Evolutionary conservation across 2,329 filamentous ascomycete genomes (phyloP), one percentile per base, ranked within the genome.

Genomic region (Botrytis hyacinthi): DNA sequence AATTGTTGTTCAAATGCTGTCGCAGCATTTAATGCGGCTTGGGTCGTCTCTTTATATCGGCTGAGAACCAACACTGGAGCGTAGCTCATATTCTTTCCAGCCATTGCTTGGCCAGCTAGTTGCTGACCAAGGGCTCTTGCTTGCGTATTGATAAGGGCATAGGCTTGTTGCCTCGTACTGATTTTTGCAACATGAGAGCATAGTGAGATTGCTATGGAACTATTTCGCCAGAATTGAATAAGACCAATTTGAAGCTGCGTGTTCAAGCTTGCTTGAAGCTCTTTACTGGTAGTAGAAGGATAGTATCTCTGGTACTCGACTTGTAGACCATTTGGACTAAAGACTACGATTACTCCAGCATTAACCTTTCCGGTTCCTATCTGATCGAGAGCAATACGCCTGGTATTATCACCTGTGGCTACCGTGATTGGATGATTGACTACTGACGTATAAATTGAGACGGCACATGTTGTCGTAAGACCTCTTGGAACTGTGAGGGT

Each of bases 231-330:
- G 26, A 68, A 68, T 29, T 68, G 65, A 29, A 68, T 29, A 7
- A 68, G 65, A 16, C 22, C 65, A 54, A 68, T 29, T 2, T 48
- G 65, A 16, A 68, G 46, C 26, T 68, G 65, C 12, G 65, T 68
- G 26, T 68, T 68, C 46, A 68, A 9, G n/a, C 46, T 68, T 16
- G 65, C 46, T 54, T 68, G 65, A 68, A 68, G 65, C 6, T 68
- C 65, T 16, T 68, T 54, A 42, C 65, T 68, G 2, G 65, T 54
- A 26, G 65, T 54, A 54, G 46, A 20, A 40, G 65, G 65, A 48
- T 68, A 68, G 51, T 54, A 22, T 32, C 22, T 68, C 46, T 68
- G 65, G 20, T 68, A 68, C 18, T 68, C 65, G n/a, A 68, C 26
- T 51, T 68, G 46, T n/a, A 68, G 26, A 12, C 65, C 65, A 40